These are phyloP conservation scores for Cercospora beticola DNA, from an alignment of 2,329 filamentous ascomycete genomes.

Conservation along the genomic window DNA sequence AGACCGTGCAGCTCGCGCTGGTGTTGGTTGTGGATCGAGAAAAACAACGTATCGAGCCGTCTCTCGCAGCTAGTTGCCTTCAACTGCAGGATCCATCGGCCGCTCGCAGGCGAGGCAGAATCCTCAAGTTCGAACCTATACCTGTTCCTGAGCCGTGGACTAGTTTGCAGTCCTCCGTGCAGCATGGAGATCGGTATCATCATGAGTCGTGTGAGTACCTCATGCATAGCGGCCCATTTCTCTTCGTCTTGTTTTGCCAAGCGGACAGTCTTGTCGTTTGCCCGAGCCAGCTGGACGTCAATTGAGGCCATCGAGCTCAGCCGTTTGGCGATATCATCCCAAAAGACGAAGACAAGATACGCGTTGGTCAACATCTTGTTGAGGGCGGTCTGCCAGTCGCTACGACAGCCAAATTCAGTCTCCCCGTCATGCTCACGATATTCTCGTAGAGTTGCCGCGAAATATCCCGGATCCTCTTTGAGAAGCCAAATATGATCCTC, in stretches of 20 bases:
- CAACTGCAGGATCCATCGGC: conserved; percentile 4
- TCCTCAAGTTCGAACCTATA: conserved; percentile 12
- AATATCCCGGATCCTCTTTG: conserved; percentile 61
- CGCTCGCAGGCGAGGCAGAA: conserved; percentile 3
- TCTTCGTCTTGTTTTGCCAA: conserved; percentile 42
- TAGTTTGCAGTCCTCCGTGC: conserved; percentile 19
- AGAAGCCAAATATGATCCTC: conserved; percentile 58
- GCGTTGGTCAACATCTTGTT: conserved; percentile 25
- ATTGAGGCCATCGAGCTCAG: conserved; percentile 24
- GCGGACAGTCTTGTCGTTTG: conserved; percentile 39
- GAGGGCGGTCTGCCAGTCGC: conserved; percentile 18
- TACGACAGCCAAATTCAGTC: conserved; percentile 30
- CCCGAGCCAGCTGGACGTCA: conserved; percentile 43
- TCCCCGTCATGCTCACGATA: conserved; percentile 48
- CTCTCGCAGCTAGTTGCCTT: conserved; percentile 12
- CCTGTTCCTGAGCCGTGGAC: conserved; percentile 25
- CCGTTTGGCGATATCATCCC: conserved; percentile 23
- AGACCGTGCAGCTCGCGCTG: conserved; percentile 26
- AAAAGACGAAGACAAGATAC: conserved; percentile 23
- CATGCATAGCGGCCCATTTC: conserved; percentile 43
- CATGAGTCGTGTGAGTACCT: conserved; percentile 21
- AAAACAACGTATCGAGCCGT: conserved; percentile 19
- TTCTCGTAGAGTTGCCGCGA: conserved; percentile 47
- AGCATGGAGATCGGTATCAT: conserved; percentile 13
- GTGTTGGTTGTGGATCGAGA: conserved; percentile 34